These are phyloP conservation scores for Lenzites betulinus DNA, from an alignment of 768 basidiomycete species.

Conservation along the genomic window DNA sequence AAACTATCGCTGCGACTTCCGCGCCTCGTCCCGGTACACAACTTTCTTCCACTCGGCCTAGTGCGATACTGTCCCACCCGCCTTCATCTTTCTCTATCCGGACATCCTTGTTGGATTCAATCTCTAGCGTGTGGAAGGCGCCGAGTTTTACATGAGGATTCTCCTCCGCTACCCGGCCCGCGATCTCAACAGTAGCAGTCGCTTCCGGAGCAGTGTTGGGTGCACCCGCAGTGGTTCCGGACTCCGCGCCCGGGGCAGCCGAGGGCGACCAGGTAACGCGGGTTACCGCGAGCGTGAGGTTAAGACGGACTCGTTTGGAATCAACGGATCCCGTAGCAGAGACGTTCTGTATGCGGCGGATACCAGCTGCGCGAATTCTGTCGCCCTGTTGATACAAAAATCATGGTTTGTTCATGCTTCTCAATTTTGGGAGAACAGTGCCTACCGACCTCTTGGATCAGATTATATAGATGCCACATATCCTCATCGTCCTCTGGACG, in stretches of 20 bases:
- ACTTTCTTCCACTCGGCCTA: constrained; percentile 81
- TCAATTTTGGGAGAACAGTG: too few species aligned
- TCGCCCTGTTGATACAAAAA: constrained; percentile 54
- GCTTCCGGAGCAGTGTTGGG: constrained; percentile 33
- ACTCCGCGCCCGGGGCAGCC: constrained; percentile 39
- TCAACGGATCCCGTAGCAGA: constrained; percentile 94
- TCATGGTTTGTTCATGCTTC: too few species aligned
- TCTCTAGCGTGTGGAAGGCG: constrained; percentile 91
- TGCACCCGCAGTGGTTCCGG: constrained; percentile 45
- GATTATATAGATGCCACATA: constrained; percentile 99
- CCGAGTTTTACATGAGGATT: constrained; percentile 90
- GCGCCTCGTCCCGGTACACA: constrained; percentile 94
- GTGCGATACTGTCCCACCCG: constrained; percentile 86
- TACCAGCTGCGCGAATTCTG: constrained; percentile 79
- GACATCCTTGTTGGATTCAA: constrained; percentile 90
- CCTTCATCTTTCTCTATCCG: constrained; percentile 83
- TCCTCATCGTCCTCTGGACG: constrained; percentile 98
- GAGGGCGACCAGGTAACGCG: constrained; percentile 82
- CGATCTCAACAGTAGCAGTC: constrained; percentile 75
- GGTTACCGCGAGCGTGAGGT: constrained; percentile 80
- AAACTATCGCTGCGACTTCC: constrained; percentile 94
- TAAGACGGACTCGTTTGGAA: constrained; percentile 83
- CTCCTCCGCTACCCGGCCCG: constrained; percentile 84
- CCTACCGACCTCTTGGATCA: constrained; percentile 70
- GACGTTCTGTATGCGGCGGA: constrained; percentile 88